Evolutionary conservation across 257 asterid genomes (phyloP).

Genomic region (Salvia hispanica): DNA sequence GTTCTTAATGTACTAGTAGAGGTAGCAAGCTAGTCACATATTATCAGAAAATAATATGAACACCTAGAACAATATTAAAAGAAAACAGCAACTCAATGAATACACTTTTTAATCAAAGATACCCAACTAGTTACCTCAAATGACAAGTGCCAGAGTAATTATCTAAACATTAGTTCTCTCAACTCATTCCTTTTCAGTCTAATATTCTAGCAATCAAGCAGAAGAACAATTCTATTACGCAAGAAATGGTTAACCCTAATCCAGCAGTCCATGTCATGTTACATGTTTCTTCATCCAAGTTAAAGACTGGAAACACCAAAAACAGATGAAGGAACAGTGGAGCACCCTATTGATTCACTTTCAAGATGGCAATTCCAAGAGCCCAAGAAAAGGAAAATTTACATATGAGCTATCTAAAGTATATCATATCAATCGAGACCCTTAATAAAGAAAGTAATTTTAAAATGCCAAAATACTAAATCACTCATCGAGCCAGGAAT

Average conservation of each 20-base stretch:
- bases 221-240: neutral
- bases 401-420: neutral
- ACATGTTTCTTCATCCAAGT: neutral
- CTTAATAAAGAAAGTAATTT: neutral
- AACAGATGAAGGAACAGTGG: neutral
- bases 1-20: neutral
- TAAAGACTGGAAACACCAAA: neutral
- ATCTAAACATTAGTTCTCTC: neutral
- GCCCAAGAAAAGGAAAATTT: neutral
- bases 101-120: neutral
- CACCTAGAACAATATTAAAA: neutral
- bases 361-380: slow-evolving; percentile 1
- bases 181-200: neutral
- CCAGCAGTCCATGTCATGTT: neutral
- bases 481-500: slow-evolving; percentile 11
- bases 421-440: neutral
- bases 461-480: neutral
- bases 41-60: neutral
- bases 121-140: neutral
- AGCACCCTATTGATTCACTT: neutral
- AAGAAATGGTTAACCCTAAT: neutral
- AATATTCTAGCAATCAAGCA: neutral
- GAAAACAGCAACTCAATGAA: neutral
- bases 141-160: neutral
- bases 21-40: neutral